Conservation (phyloP, 2,329 filamentous ascomycete genomes). For the Aureobasidium namibiae region DNA sequence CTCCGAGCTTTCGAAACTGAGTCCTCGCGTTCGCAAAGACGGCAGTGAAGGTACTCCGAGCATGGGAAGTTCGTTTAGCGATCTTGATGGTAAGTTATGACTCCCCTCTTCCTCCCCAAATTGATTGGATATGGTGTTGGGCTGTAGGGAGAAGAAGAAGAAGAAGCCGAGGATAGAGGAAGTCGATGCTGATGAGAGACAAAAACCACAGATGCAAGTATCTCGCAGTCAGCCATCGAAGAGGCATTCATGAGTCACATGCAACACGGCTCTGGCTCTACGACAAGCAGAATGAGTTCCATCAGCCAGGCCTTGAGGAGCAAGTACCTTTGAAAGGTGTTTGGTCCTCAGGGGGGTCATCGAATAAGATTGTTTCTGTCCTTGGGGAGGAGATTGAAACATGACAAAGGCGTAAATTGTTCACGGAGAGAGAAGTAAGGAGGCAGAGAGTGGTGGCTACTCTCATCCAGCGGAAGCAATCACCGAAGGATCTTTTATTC, state of each 20-base stretch:
- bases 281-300: constrained; percentile 52
- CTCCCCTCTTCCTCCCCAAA: too few relatives aligned
- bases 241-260: constrained; percentile 68
- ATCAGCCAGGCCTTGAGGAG: constrained; percentile 55
- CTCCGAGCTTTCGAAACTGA: constrained; percentile 49
- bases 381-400: too few relatives aligned
- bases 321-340: constrained; percentile 15
- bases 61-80: constrained; percentile 80
- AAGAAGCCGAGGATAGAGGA: too few relatives aligned
- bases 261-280: constrained; percentile 48
- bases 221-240: constrained; percentile 72
- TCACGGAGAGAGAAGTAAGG: too few relatives aligned
- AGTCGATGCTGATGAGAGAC: constrained; percentile 1
- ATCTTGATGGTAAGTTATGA: constrained; percentile 62
- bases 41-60: constrained; percentile 67
- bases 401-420: too few relatives aligned
- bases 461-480: too few relatives aligned
- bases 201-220: constrained; percentile 56
- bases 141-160: too few relatives aligned
- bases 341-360: too few relatives aligned
- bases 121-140: too few relatives aligned
- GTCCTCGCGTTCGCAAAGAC: constrained; percentile 47
- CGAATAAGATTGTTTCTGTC: too few relatives aligned
- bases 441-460: too few relatives aligned
- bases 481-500: too few relatives aligned